Percentiles rank a stretch among this genome's conserved stretches.
Conservation (phyloP, 805 yeast species). For the Hanseniaspora hatyaiensis region DNA sequence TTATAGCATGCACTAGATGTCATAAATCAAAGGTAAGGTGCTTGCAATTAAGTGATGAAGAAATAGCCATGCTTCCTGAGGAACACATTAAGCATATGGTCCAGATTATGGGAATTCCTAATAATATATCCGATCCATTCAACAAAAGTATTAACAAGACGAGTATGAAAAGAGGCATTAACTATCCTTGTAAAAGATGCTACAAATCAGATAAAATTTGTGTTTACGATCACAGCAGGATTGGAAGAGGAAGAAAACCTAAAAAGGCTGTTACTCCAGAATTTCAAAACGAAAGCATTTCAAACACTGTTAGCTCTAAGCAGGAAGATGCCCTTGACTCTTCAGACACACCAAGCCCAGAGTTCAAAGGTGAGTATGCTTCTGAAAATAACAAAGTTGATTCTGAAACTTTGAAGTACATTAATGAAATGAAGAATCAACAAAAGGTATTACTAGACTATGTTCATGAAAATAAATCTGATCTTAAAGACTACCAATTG, state of each 20-base stretch:
- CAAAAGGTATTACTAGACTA: not conserved
- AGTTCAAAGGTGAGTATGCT: too few relatives aligned
- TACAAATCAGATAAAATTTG: conserved; percentile 51
- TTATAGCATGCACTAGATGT: conserved; percentile 38
- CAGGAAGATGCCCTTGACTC: too few relatives aligned
- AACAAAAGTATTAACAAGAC: conserved; percentile 2
- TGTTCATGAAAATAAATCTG: not conserved
- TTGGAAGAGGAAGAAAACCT: conserved; percentile 37
- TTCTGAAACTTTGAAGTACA: not conserved
- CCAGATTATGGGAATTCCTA: conserved; percentile 19
- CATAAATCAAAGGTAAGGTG: conserved; percentile 77
- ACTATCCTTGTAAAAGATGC: conserved; percentile 66
- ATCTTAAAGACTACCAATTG: conserved; percentile 28
- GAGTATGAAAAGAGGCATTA: conserved; percentile 33
- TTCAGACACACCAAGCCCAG: not conserved
- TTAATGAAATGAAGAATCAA: not conserved
- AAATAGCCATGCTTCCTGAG: conserved; percentile 7
- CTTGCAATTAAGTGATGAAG: conserved; percentile 42
- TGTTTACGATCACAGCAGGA: conserved; percentile 51
- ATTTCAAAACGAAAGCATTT: too few relatives aligned
- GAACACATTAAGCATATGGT: conserved; percentile 12
- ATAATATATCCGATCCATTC: not conserved
- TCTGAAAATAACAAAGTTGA: too few relatives aligned
- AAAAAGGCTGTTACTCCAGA: conserved; percentile 17
- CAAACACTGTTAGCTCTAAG: too few relatives aligned